Base-by-base conservation (phyloP, 2,329 filamentous ascomycete genomes). In the Trichoderma simmonsii region DNA sequence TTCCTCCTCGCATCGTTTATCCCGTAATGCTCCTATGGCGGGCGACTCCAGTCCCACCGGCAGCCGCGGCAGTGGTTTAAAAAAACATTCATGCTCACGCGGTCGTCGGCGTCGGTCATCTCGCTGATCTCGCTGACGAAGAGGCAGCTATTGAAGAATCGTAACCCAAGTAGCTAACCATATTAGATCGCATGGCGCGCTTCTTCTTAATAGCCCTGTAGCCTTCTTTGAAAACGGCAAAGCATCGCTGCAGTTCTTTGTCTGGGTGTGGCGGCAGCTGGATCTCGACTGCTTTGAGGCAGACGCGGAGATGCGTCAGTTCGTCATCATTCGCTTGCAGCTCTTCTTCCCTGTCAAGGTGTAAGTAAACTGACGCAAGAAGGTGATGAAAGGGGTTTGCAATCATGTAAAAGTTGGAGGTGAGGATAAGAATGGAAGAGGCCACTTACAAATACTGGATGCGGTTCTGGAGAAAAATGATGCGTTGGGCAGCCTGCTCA, bases 221-320 rank as follows among this genome's bases (percentile, higher is more conserved):
- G 76, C 91, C 89, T 36, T 85, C 79, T 79, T 90, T 91, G 86
- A 89, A 91, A 74, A 85, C 85, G 72, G 84, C 81, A 74, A 91
- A 90, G 78, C 87, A 89, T 73, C 86, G 84, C 73, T 85, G 82
- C 39, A 91, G 85, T 72, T 90, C 88, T 32, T 84, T 82, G 77
- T 90, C 87, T 2, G 84, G 83, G 71, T 85, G 84, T 57, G 83
- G 79, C 6, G 86, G 82, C 77, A 86, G 86, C 75, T 89, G 87
- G 21, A 89, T 86, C 81, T 91, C 88, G 75, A 91, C 86, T 26
- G 87, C 88, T 74, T 89, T 88, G 73, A 90, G 83, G 77, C 88
- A 86, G 73, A 92, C 87, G 71, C 88, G 87, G 56, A 90, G 84
- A 77, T 88, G 88, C 59, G 87, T 84, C 32, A 91, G 83, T 77